Evolutionary conservation across 345 rosid genomes (phyloP), one percentile per base, ranked within the genome.

Genomic region (Triadica sebifera): DNA sequence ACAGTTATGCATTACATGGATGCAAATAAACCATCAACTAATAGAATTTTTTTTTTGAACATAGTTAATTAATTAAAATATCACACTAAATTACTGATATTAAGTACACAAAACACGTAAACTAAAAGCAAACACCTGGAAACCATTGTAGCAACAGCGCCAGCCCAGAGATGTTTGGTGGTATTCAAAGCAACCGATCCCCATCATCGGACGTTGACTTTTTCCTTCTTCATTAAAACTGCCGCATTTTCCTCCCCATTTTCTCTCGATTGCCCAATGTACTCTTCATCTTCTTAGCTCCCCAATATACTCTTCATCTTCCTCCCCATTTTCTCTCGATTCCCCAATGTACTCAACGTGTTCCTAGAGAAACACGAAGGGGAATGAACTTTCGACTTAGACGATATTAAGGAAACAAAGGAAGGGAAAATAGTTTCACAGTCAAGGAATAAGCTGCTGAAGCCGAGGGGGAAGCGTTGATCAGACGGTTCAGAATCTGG

Each of bases 141-240:
- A 77, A 94, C 94, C 88, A 91, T 90, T 34, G 97, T 96, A 72
- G 98, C 85, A 77, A 90, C 84, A 73, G 92, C 97, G 67, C 98
- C 98, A 41, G 97, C 89, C 90, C 89, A 89, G 3, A 94, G 89
- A 85, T 94, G 98, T 74, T 86, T 90, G 41, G 93, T 72, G 56
- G 93, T 88, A 78, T 94, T 94, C 76, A 90, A 75, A 45, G 96
- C 90, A 53, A 83, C 85, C 1, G 80, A 71, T 69, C 71, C 67
- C 2, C 83, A 74, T 68, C 77, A 67, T 74, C n/a, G 66, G 81
- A 49, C 83, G 67, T 70, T 75, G 69, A 49, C 72, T 78, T 78
- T 75, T 74, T 61, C 62, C 77, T 70, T 73, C 52, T 70, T 65
- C 77, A 41, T 67, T 49, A 76, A 61, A 59, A 75, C 12, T 12